Percentiles rank a stretch among this genome's conserved stretches.
Evolutionary conservation across 768 basidiomycete genomes (phyloP).

Genomic region (Serendipita sp.): DNA sequence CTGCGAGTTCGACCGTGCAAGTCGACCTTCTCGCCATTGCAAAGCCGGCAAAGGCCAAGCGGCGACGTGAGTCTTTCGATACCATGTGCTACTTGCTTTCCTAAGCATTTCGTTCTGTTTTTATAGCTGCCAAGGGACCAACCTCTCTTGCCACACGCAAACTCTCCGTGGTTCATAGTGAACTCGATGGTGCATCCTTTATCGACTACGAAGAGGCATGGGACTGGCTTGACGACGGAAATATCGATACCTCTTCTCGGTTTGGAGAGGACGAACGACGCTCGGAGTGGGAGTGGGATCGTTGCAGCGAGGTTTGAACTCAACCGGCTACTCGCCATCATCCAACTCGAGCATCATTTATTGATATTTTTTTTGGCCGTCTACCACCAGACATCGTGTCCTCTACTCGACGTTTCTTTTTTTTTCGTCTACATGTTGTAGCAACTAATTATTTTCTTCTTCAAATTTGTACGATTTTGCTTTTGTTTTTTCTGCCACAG

Average conservation of each 20-base stretch:
- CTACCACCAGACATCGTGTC: too few relatives aligned
- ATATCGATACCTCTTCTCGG: background rate
- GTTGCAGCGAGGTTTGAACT: background rate
- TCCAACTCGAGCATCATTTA: too few relatives aligned
- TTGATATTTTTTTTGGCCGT: too few relatives aligned
- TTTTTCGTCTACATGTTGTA: too few relatives aligned
- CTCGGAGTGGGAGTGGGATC: background rate
- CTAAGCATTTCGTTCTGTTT: background rate
- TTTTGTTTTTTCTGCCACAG: too few relatives aligned
- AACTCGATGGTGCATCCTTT: background rate
- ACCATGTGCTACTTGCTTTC: background rate
- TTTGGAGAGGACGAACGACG: background rate
- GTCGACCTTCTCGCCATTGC: background rate
- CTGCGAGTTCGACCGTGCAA: background rate
- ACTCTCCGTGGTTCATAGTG: background rate
- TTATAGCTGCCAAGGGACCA: background rate
- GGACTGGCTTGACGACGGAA: background rate
- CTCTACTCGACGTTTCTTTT: too few relatives aligned
- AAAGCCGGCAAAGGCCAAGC: constrained; percentile 1
- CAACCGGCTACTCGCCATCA: too few relatives aligned
- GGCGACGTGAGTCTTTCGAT: background rate
- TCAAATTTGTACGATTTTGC: too few relatives aligned
- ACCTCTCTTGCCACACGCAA: background rate
- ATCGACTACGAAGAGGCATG: background rate
- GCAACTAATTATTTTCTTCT: too few relatives aligned